Base-by-base conservation (phyloP, 805 yeast genomes). In the Myxozyma monticola region DNA sequence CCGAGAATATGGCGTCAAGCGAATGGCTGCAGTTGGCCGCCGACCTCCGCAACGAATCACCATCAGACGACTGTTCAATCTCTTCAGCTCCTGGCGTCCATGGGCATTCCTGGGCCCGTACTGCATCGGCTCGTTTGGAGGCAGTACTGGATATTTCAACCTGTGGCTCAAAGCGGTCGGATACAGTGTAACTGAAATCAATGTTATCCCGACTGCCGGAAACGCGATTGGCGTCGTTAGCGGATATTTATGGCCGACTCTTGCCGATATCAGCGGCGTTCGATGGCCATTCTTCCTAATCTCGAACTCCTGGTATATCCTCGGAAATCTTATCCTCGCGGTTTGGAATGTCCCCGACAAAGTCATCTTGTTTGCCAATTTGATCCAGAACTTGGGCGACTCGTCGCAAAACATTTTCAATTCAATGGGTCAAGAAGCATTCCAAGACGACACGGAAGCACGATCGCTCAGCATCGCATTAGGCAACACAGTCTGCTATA, bases 181-280 rank as follows among this genome's bases (percentile, higher is more conserved):
- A 9, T 68, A 61, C 45, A 30, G 59, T 15, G 64, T 67, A n/a
- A 37, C 62, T 18, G 60, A 63, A 21, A 51, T 65, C 37, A 69
- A 69, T 48, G 51, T 55, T 2, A 64, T 66, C 36, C 72, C 72
- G 24, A 67, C 71, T 3, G 71, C 62, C 10, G 67, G 66, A 8
- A 61, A 62, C 36, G 71, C 63, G 21, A 49, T 65, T 14, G 55
- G 45, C 6, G 44, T 67, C 15, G 56, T 67, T 9, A 60, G 60
- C 37, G 65, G 65, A 0, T 54, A 65, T 42, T 42, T 62, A 18
- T 49, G 62, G 49, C 54, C 70, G 1, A 60, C 61, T 57, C 38
- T 65, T n/a, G 63, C 70, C 14, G 71, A 67, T 48, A 51, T 53
- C 28, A 60, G 60, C 30, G 63, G 65, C n/a, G 61, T 60, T 22